Conservation (phyloP, 2,329 filamentous ascomycete species). For the Fusarium pseudoanthophilum region DNA sequence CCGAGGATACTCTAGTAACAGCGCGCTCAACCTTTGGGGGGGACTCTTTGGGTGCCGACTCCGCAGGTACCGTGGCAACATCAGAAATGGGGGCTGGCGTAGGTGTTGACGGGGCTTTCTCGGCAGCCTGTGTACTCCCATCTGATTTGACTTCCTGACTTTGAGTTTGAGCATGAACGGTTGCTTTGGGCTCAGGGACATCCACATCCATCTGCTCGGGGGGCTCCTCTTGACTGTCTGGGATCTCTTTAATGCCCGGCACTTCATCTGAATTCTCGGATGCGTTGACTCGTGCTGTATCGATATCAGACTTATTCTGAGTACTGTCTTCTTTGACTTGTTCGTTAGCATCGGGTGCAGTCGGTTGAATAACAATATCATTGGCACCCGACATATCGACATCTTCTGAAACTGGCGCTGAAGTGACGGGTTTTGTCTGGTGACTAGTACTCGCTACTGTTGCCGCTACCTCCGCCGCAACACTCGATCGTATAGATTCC, state of each 20-base stretch:
- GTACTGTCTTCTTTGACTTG: not conserved
- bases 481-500: constrained; percentile 53
- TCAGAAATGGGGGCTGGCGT: not conserved
- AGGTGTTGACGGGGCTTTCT: constrained; percentile 23
- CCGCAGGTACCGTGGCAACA: not conserved
- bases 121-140: constrained; percentile 17
- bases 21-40: constrained; percentile 59
- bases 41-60: constrained; percentile 31
- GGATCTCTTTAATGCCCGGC: constrained; percentile 43
- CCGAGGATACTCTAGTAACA: constrained; percentile 76
- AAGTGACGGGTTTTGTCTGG: constrained; percentile 4
- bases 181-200: constrained; percentile 38
- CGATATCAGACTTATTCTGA: not conserved
- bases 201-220: constrained; percentile 52
- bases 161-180: constrained; percentile 30
- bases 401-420: constrained; percentile 11
- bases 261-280: constrained; percentile 1
- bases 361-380: not conserved
- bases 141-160: not conserved
- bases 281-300: not conserved
- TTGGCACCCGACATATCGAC: constrained; percentile 4
- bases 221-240: constrained; percentile 50
- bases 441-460: not conserved
- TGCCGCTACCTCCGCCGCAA: constrained; percentile 18
- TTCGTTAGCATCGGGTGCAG: not conserved